Percentiles rank a stretch among this genome's conserved stretches.
Conservation (phyloP, 2,329 filamentous ascomycete genomes). For the Cladophialophora bantiana region DNA sequence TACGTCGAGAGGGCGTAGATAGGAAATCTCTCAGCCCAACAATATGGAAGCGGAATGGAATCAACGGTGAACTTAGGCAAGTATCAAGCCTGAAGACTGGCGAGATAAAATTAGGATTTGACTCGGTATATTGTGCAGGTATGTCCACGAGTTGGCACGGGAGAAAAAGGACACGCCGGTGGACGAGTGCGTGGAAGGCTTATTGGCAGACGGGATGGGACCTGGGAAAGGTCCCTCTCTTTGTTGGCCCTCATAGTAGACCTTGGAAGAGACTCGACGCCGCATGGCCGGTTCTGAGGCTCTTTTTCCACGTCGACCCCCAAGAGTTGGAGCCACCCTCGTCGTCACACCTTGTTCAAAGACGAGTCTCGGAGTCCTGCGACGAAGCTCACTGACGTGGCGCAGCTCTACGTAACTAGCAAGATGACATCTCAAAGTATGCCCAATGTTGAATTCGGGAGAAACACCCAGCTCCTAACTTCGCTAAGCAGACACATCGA, state of each 20-base stretch:
- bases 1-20: not conserved
- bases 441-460: not conserved
- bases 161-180: not conserved
- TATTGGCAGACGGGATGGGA: constrained; percentile 5
- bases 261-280: constrained; percentile 2
- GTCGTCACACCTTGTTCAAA: constrained; percentile 1
- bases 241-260: not conserved
- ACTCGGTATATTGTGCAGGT: not conserved
- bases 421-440: constrained; percentile 3
- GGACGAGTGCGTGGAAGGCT: not conserved
- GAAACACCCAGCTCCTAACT: constrained; percentile 1
- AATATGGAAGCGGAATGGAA: not conserved
- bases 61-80: not conserved
- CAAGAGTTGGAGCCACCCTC: not conserved
- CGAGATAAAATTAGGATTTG: not conserved
- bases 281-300: not conserved
- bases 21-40: not conserved
- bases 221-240: not conserved
- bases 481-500: not conserved
- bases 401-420: constrained; percentile 5
- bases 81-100: not conserved
- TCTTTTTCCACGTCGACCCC: not conserved
- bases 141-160: constrained; percentile 2
- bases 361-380: not conserved
- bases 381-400: not conserved